Evolutionary conservation across 139 green algal genomes (phyloP).

Genomic region (Tetraselmis striata): DNA sequence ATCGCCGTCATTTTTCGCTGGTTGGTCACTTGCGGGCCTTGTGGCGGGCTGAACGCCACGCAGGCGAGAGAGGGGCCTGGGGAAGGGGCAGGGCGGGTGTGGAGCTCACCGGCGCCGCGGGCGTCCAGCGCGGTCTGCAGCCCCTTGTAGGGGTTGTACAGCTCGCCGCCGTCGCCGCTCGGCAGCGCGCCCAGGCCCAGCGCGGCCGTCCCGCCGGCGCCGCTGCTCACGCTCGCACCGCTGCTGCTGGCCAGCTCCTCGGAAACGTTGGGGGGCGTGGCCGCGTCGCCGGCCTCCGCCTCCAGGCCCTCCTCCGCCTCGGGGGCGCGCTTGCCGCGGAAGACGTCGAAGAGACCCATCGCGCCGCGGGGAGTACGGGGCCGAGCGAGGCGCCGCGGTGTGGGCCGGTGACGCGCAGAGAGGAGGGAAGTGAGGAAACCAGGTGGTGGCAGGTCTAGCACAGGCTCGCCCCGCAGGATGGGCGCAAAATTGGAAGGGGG

Average conservation of each 20-base stretch:
- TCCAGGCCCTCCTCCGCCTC: constrained; percentile 2
- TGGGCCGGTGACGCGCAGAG: too few relatives aligned
- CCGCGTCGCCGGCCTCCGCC: too few relatives aligned
- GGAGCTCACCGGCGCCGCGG: background rate
- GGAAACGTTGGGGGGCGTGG: too few relatives aligned
- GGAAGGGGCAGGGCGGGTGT: too few relatives aligned
- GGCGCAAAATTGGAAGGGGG: too few relatives aligned
- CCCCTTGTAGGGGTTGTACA: constrained; percentile 66
- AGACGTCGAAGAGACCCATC: constrained; percentile 26
- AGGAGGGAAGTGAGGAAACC: too few relatives aligned
- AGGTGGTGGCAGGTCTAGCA: too few relatives aligned
- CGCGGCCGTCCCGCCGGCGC: background rate
- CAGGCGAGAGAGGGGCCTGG: too few relatives aligned
- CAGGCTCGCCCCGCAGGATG: too few relatives aligned
- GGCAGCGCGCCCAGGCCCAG: background rate
- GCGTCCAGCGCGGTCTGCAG: constrained; percentile 15
- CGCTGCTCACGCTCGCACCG: background rate
- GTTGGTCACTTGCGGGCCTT: background rate
- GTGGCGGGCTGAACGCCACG: background rate
- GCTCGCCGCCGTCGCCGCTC: background rate
- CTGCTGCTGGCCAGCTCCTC: background rate
- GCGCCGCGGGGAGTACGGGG: too few relatives aligned
- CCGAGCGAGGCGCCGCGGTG: too few relatives aligned
- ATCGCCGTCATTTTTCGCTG: too few relatives aligned
- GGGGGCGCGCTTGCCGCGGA: constrained; percentile 14